Evolutionary conservation across 306 rosid species (phyloP), one percentile per base, ranked within the genome.

Genomic region (Pyrus betulifolia): DNA sequence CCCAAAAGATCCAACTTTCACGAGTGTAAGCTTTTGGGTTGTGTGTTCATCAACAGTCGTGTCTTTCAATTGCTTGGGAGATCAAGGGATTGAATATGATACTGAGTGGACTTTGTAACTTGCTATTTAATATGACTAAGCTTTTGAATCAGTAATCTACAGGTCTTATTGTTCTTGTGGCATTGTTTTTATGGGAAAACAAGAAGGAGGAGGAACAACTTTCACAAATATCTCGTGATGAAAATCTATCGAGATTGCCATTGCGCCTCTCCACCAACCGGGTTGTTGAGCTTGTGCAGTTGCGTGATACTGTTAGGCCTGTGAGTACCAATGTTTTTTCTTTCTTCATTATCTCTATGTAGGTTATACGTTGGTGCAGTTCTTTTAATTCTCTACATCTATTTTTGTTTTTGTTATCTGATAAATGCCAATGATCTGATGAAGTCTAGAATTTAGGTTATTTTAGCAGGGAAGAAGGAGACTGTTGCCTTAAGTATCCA

Each of bases 141-240:
- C 84, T 83, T 80, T 64, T 68, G 85, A 70, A 95, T 84, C 97
- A 88, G 92, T 87, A 83, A 80, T 84, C 84, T 85, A 83, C 90
- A 92, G 99, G 99, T 83, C 86, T 95, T 59, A 74, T 88, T 82
- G 88, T 80, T 80, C 78, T 90, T 77, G 89, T 86, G 86, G 97
- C 96, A 51, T 82, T 95, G 79, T 89, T 90, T 80, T 44, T 95
- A n/a, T 95, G 99, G 99, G 97, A 95, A 78, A 92, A 86, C 81
- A 95, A 89, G 88, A 95, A 88, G 85, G 99, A 95, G 73, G 99
- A 92, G 87, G 97, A 95, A 71, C 99, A 95, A 69, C 86, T 92
- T 72, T 88, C 91, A 25, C 96, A 90, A 82, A 95, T 95, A 85
- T 73, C 97, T 61, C 88, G 97, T 71, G 69, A 92, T 84, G 97